Conservation (phyloP, 2,329 filamentous ascomycete species). For the Phoma sp. region DNA sequence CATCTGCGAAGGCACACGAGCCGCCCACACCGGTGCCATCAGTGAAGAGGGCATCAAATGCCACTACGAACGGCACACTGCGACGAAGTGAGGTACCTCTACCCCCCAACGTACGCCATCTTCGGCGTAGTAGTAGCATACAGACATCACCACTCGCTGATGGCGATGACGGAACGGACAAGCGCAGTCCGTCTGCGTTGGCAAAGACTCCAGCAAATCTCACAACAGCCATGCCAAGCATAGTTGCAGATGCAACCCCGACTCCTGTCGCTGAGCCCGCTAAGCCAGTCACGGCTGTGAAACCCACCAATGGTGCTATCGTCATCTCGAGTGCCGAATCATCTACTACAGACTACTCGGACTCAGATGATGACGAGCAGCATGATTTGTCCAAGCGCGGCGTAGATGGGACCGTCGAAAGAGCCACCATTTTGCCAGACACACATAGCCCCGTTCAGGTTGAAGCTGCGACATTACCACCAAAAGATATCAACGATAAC, state of each 20-base stretch:
- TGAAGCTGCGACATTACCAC: background rate
- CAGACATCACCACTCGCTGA: conserved; percentile 1
- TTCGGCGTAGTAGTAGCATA: background rate
- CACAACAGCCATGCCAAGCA: background rate
- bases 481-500: too few relatives aligned
- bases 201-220: background rate
- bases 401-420: background rate
- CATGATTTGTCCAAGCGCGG: background rate
- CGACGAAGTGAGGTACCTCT: conserved; percentile 7
- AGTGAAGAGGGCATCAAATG: background rate
- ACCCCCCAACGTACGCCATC: conserved; percentile 2
- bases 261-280: background rate
- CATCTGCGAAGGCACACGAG: background rate
- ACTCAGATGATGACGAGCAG: conserved; percentile 9
- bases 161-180: background rate
- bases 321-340: conserved; percentile 17
- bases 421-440: background rate
- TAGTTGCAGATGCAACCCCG: background rate
- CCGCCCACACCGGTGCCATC: background rate
- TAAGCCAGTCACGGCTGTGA: background rate
- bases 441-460: background rate
- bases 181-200: background rate
- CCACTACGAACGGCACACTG: background rate
- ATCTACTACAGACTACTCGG: conserved; percentile 8
- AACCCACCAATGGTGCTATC: conserved; percentile 3